Evolutionary conservation across 805 yeast genomes (phyloP).

Genomic region (Debaryomyces castellii): DNA sequence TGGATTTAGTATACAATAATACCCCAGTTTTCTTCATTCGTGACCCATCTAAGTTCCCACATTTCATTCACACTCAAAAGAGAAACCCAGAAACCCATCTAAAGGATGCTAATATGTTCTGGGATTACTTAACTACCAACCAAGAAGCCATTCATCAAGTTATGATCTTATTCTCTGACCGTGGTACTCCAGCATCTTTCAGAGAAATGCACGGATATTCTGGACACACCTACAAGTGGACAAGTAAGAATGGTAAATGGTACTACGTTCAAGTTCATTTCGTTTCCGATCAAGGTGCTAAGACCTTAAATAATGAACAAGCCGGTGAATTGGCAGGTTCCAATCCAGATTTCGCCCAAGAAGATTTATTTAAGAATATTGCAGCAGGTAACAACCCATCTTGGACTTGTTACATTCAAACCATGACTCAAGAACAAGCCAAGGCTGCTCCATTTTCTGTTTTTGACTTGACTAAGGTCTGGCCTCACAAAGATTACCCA

Average conservation of each 20-base stretch:
- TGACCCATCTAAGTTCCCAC: slow-evolving; percentile 85
- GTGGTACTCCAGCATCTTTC: slow-evolving; percentile 77
- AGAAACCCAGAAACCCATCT: slow-evolving; percentile 79
- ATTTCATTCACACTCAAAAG: slow-evolving; percentile 86
- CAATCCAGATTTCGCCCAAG: slow-evolving; percentile 80
- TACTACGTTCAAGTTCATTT: slow-evolving; percentile 77
- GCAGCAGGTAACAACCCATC: slow-evolving; percentile 76
- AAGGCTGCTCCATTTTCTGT: slow-evolving; percentile 75
- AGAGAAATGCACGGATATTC: slow-evolving; percentile 84
- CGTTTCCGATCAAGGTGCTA: slow-evolving; percentile 61
- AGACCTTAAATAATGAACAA: slow-evolving; percentile 57
- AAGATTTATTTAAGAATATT: slow-evolving; percentile 77
- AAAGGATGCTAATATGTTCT: slow-evolving; percentile 78
- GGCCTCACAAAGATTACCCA: slow-evolving; percentile 89
- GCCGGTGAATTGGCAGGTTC: slow-evolving; percentile 68
- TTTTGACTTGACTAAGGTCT: slow-evolving; percentile 86
- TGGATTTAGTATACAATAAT: slow-evolving; percentile 83
- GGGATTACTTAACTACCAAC: slow-evolving; percentile 78
- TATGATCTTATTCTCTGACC: slow-evolving; percentile 68
- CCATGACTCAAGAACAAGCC: slow-evolving; percentile 83
- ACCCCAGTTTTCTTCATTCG: slow-evolving; percentile 84
- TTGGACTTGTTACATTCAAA: slow-evolving; percentile 84
- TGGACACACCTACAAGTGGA: slow-evolving; percentile 83
- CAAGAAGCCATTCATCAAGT: slow-evolving; percentile 78
- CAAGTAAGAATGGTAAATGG: slow-evolving; percentile 74